Evolutionary conservation across 805 yeast species (phyloP).

Genomic region (Kodamaea nitidulidarum): DNA sequence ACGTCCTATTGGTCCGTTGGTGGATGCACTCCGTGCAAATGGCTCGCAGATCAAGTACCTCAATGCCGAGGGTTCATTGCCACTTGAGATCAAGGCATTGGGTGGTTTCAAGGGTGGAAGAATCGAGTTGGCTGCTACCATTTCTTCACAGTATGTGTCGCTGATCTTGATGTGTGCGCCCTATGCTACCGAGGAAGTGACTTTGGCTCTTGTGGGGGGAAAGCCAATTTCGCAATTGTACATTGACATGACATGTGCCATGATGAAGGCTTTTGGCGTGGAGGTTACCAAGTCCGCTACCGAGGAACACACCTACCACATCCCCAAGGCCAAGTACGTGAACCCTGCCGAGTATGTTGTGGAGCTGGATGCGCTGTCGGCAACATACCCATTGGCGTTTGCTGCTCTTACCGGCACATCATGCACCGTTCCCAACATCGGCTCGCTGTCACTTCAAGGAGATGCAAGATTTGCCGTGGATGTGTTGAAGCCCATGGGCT

Average conservation of each 20-base stretch:
- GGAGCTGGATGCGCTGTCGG: slow-evolving; percentile 96
- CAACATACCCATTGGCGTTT: slow-evolving; percentile 95
- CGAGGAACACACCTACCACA: slow-evolving; percentile 81
- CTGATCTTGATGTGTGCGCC: slow-evolving; percentile 97
- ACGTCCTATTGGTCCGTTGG: slow-evolving; percentile 94
- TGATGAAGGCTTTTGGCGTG: slow-evolving; percentile 92
- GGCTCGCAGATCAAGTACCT: slow-evolving; percentile 73
- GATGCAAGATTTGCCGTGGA: slow-evolving; percentile 96
- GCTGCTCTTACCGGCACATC: slow-evolving; percentile 95
- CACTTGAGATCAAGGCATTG: slow-evolving; percentile 68
- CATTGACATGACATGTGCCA: slow-evolving; percentile 93
- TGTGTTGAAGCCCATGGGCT: slow-evolving; percentile 93
- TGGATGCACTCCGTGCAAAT: slow-evolving; percentile 79
- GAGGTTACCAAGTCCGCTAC: slow-evolving; percentile 63
- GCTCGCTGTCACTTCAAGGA: slow-evolving; percentile 88
- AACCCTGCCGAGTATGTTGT: slow-evolving; percentile 85
- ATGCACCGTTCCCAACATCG: slow-evolving; percentile 92
- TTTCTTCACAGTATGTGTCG: slow-evolving; percentile 95
- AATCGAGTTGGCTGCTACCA: slow-evolving; percentile 91
- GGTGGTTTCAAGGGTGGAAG: slow-evolving; percentile 80
- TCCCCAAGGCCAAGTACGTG: slow-evolving; percentile 76
- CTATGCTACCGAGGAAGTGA: slow-evolving; percentile 83
- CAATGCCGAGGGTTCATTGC: slow-evolving; percentile 78
- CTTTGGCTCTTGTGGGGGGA: slow-evolving; percentile 87
- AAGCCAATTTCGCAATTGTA: slow-evolving; percentile 94